Evolutionary conservation across 306 rosid species (phyloP).

Genomic region (Prunus fruticosa): DNA sequence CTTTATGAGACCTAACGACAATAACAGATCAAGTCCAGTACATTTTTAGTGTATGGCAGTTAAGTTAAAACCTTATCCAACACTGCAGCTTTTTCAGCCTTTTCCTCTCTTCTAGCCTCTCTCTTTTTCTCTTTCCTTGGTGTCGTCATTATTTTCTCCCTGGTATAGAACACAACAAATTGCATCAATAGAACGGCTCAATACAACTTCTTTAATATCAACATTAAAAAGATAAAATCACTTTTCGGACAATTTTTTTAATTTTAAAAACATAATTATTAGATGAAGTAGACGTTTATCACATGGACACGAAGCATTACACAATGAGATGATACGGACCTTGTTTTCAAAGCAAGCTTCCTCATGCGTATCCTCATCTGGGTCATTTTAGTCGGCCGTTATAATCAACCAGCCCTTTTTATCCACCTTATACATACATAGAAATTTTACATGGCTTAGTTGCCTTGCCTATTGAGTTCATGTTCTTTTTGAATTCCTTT

Average conservation of each 20-base stretch:
- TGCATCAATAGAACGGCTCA: not conserved
- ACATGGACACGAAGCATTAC: not conserved
- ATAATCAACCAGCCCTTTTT: conserved; percentile 40
- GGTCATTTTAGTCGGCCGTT: conserved; percentile 93
- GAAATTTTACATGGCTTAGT: conserved; percentile 22
- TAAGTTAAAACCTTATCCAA: conserved; percentile 57
- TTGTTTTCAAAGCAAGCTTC: conserved; percentile 84
- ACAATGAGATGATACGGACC: conserved; percentile 36
- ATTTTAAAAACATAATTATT: not conserved
- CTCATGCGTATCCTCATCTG: conserved; percentile 95
- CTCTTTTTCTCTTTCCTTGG: conserved; percentile 87
- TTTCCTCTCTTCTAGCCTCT: conserved; percentile 83
- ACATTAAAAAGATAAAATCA: not conserved
- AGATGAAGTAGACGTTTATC: not conserved
- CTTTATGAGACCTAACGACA: no score
- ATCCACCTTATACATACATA: conserved; percentile 31
- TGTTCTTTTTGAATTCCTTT: conserved; percentile 34
- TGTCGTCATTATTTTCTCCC: conserved; percentile 81
- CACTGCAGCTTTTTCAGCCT: conserved; percentile 73
- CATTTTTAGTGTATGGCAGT: no score
- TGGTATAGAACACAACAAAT: conserved; percentile 22
- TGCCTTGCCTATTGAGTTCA: conserved; percentile 26
- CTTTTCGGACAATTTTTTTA: no score
- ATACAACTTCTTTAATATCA: not conserved
- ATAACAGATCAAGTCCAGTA: no score